Base-by-base conservation (phyloP, 177 flowering plant species). In the Vitis hybrid region DNA sequence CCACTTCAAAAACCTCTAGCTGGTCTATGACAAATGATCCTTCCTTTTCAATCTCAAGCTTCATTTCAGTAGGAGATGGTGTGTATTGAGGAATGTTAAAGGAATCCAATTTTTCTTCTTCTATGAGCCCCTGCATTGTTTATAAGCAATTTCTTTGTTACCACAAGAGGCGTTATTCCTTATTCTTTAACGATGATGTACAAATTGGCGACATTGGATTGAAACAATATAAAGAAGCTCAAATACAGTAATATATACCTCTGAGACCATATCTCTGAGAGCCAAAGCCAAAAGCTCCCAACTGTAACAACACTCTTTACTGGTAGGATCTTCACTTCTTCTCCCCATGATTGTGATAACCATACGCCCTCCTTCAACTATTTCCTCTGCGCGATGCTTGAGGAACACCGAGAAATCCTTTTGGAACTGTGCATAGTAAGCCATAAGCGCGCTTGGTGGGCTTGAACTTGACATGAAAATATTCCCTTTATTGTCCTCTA, bases 361-460 rank as follows among this genome's bases (percentile, higher is more conserved):
- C 91, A 88, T 88, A 1, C 84, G 70, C 2, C 95, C 95, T 8
- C 84, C 84, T 2, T 48, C 3, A 30, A 82, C 75, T 39, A 87
- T 4, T 67, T 89, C 91, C 60, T 73, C 71, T 0, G 83, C 69
- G 2, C 90, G 83, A 48, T 70, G 80, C 59, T 56, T 79, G 2
- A 86, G 67, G 60, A 88, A 88, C 39, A 50, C 0, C 4, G 78
- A 67, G 60, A 88, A 88, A 63, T 88, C 89, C 6, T 7, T 73
- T 48, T 79, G 77, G 49, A 75, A 79, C 19, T 79, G 81, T 19
- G 57, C 49, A 32, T 66, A 48, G 66, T 78, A 78, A 6, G 74
- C 72, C 11, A 51, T 52, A 2, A 73, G 32, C 11, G 74, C 75
- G 4, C 26, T 54, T 10, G 60, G 51, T 1, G 74, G 74, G 67